These are phyloP conservation scores for Achaetomium macrosporum DNA, from an alignment of 2,329 filamentous ascomycete genomes.

Conservation along the genomic window DNA sequence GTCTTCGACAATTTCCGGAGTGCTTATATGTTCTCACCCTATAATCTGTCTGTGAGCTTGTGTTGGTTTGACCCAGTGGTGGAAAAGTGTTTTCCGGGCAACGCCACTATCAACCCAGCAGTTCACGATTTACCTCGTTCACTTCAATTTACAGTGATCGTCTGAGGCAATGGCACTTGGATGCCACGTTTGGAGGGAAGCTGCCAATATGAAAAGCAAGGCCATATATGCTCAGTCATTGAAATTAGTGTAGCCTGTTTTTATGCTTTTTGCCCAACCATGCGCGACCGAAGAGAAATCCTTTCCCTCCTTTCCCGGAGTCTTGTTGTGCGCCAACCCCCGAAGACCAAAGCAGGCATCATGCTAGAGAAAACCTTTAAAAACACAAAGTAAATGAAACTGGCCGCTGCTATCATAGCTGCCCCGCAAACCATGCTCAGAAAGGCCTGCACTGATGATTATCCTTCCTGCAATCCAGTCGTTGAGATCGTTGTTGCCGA, in stretches of 20 bases:
- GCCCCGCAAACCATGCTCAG: not conserved
- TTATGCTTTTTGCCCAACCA: not conserved
- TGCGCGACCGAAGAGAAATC: not conserved
- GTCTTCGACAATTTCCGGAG: no score
- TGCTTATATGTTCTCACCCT: no score
- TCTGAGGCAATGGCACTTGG: no score
- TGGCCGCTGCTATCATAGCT: not conserved
- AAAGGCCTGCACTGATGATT: not conserved
- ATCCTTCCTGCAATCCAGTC: not conserved
- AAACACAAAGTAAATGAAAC: not conserved
- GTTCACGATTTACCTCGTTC: no score
- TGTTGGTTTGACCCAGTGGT: no score
- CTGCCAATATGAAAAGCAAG: not conserved
- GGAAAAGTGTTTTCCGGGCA: no score
- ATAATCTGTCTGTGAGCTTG: no score
- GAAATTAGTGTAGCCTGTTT: not conserved
- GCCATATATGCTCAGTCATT: not conserved
- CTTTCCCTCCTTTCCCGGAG: not conserved
- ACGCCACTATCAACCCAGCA: no score
- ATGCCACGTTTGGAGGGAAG: no score
- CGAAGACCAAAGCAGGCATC: not conserved
- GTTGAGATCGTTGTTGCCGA: not conserved
- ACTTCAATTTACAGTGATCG: no score
- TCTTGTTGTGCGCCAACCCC: constrained; percentile 6
- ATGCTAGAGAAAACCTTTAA: not conserved